A percentile compares a stretch with the other conserved stretches of the same genome.
Evolutionary conservation across 192 early-diverging fungal genomes (phyloP).

Genomic region (Backusella macrospora): DNA sequence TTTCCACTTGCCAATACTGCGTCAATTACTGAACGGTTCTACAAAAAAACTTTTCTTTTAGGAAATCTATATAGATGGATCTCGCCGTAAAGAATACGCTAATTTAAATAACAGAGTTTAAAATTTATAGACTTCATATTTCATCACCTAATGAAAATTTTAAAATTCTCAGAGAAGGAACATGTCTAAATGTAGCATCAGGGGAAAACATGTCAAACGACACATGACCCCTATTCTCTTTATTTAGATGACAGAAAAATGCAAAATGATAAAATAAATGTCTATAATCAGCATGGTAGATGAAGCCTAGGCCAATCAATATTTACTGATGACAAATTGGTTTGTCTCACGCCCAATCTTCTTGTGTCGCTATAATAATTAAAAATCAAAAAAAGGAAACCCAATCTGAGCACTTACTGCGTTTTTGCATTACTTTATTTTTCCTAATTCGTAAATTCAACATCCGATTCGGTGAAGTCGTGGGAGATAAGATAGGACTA

Average conservation of each 20-base stretch:
- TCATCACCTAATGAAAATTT: not conserved
- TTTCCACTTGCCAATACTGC: not conserved
- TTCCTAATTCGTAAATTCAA: slow-evolving; percentile 9
- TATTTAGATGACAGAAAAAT: not conserved
- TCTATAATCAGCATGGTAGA: slow-evolving; percentile 1
- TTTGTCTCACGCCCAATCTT: slow-evolving; percentile 13
- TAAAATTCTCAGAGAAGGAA: slow-evolving; percentile 5
- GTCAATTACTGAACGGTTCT: slow-evolving; percentile 5
- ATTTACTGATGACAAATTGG: slow-evolving; percentile 1
- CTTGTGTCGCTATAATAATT: slow-evolving; percentile 10
- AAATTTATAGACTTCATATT: slow-evolving; percentile 13
- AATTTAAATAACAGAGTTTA: slow-evolving; percentile 8
- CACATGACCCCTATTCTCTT: slow-evolving; percentile 5
- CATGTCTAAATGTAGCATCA: not conserved
- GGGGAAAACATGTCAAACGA: slow-evolving; percentile 9
- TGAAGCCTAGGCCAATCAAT: slow-evolving; percentile 1
- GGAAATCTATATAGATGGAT: not conserved
- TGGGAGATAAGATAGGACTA: slow-evolving; percentile 11
- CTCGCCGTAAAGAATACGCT: not conserved
- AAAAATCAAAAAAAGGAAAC: slow-evolving; percentile 2
- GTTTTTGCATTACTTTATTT: slow-evolving; percentile 11
- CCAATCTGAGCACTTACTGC: slow-evolving; percentile 1
- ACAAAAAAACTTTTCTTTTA: not conserved
- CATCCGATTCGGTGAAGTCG: slow-evolving; percentile 6
- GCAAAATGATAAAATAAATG: slow-evolving; percentile 5